phyloP scores from a whole-genome alignment of 768 basidiomycete genomes.

The Boletus vermiculosoides region DNA sequence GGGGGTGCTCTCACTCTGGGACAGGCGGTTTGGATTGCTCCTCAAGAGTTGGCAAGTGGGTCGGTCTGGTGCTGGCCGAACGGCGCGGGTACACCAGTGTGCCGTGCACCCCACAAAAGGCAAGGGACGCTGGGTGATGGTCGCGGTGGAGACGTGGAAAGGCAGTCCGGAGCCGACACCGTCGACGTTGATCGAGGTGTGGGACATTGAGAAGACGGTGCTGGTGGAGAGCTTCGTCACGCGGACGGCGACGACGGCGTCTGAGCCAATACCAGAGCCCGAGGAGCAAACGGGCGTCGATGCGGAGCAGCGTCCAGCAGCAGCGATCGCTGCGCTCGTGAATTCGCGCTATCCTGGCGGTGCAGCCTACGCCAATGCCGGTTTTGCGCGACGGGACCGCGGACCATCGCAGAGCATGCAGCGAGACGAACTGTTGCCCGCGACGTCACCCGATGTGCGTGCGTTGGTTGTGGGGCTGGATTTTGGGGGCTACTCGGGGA shows the following conservation, averaged over 20 bases:
- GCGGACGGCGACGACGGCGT: slow-evolving; percentile 42
- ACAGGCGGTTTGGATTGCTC: slow-evolving; percentile 87
- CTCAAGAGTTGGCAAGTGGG: slow-evolving; percentile 87
- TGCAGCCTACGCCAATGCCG: slow-evolving; percentile 23
- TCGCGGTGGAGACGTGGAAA: slow-evolving; percentile 63
- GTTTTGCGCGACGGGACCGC: slow-evolving; percentile 27
- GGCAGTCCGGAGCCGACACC: slow-evolving; percentile 40
- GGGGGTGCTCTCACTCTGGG: slow-evolving; percentile 89
- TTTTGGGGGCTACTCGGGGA: slow-evolving; percentile 66
- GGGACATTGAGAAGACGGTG: slow-evolving; percentile 83
- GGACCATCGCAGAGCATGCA: slow-evolving; percentile 35
- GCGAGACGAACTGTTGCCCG: slow-evolving; percentile 36
- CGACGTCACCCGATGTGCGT: slow-evolving; percentile 65
- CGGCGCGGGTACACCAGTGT: slow-evolving; percentile 68
- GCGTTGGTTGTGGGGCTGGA: slow-evolving; percentile 71
- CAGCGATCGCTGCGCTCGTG: slow-evolving; percentile 80
- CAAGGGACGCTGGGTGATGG: slow-evolving; percentile 86
- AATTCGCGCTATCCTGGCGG: slow-evolving; percentile 54
- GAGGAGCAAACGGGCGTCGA: slow-evolving; percentile 51
- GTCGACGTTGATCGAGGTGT: slow-evolving; percentile 71
- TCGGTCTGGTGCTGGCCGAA: slow-evolving; percentile 47
- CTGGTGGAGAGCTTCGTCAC: slow-evolving; percentile 81
- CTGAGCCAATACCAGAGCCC: slow-evolving; percentile 54
- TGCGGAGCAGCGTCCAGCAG: slow-evolving; percentile 62
- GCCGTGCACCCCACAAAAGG: slow-evolving; percentile 84